Evolutionary conservation across 2,329 filamentous ascomycete species (phyloP).

Genomic region (Coccinonectria pachysandricola): DNA sequence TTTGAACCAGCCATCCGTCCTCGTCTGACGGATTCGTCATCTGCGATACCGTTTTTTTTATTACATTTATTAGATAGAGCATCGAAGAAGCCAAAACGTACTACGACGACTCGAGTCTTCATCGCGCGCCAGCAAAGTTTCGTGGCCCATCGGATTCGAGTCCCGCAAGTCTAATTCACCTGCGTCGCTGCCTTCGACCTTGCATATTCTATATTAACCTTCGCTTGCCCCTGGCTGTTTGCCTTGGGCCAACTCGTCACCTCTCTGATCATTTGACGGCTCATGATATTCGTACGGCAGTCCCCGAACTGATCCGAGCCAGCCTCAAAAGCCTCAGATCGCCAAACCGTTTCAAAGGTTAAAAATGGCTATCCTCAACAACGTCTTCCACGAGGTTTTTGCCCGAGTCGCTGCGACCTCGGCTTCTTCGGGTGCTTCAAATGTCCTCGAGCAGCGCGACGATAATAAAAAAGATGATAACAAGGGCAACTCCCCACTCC

Average conservation of each 20-base stretch:
- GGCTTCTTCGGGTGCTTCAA: constrained; percentile 11
- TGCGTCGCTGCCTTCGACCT: constrained; percentile 10
- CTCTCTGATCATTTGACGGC: constrained; percentile 10
- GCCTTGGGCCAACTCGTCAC: constrained; percentile 4
- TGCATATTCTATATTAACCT: constrained; percentile 12
- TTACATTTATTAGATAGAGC: too few relatives aligned
- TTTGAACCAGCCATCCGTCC: constrained; percentile 8
- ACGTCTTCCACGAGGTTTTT: constrained; percentile 18
- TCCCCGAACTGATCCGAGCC: constrained; percentile 18
- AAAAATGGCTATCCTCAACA: constrained; percentile 17
- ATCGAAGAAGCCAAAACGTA: too few relatives aligned
- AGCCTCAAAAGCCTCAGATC: constrained; percentile 8
- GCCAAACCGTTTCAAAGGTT: too few relatives aligned
- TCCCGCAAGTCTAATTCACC: too few relatives aligned
- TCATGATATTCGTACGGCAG: constrained; percentile 19
- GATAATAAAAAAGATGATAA: constrained; percentile 10
- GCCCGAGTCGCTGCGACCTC: constrained; percentile 13
- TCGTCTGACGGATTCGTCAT: too few relatives aligned
- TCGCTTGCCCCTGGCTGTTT: constrained; percentile 4
- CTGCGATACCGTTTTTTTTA: too few relatives aligned
- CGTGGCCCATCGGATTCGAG: too few relatives aligned
- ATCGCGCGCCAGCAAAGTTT: too few relatives aligned
- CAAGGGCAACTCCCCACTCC: constrained; percentile 32
- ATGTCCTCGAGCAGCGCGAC: too few relatives aligned
- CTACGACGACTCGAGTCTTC: too few relatives aligned